phyloP scores from a whole-genome alignment of 2,329 filamentous ascomycete genomes.

The Colletotrichum tanaceti region DNA sequence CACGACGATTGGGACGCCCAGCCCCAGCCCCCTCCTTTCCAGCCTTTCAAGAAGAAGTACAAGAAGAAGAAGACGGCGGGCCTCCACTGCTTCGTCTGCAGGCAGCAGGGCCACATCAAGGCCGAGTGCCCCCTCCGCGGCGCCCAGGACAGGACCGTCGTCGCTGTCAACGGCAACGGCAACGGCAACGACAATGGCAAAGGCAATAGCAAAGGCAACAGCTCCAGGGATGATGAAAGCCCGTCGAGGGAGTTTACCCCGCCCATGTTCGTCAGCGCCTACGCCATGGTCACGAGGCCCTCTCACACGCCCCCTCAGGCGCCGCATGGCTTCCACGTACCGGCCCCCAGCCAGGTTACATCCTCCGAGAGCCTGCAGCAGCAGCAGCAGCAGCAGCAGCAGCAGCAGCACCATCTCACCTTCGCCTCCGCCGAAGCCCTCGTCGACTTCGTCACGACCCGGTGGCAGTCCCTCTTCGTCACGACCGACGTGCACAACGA shows the following conservation, averaged over 20 bases:
- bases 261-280: conserved; percentile 22
- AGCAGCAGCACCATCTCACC: conserved; percentile 44
- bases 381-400: too few relatives aligned
- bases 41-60: not conserved
- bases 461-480: conserved; percentile 87
- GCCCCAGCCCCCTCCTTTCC: too few relatives aligned
- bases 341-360: too few relatives aligned
- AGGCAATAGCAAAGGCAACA: too few relatives aligned
- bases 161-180: conserved; percentile 7
- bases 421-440: conserved; percentile 76
- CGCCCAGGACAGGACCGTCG: conserved; percentile 4
- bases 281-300: not conserved
- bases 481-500: conserved; percentile 85
- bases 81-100: conserved; percentile 23
- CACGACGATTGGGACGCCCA: not conserved
- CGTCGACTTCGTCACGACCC: conserved; percentile 84
- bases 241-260: conserved; percentile 1
- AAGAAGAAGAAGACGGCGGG: conserved; percentile 15
- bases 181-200: not conserved
- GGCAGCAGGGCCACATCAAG: conserved; percentile 19
- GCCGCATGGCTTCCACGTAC: conserved; percentile 69
- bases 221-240: not conserved
- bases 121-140: conserved; percentile 17
- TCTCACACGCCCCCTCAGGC: conserved; percentile 45
- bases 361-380: too few relatives aligned